These are phyloP conservation scores for Phytophthora idaei DNA, from an alignment of 352 stramenopile species.

Conservation along the genomic window DNA sequence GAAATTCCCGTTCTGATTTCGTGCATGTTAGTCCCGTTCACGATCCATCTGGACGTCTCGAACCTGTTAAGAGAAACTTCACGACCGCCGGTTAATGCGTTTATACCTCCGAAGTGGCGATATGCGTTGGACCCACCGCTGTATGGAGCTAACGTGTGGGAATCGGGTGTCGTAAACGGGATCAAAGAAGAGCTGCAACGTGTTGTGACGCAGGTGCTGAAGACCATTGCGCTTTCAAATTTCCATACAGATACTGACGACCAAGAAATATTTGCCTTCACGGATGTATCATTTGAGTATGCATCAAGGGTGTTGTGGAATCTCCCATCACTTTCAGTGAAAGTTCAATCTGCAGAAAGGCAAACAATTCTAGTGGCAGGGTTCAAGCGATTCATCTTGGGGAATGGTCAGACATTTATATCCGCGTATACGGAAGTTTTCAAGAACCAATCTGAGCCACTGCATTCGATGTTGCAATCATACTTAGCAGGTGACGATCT, in stretches of 20 bases:
- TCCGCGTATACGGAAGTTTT: slow-evolving; percentile 74
- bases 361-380: slow-evolving; percentile 67
- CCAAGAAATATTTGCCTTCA: slow-evolving; percentile 77
- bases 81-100: not conserved
- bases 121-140: slow-evolving; percentile 29
- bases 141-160: slow-evolving; percentile 12
- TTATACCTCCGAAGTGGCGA: slow-evolving; percentile 20
- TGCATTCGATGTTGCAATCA: slow-evolving; percentile 72
- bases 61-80: slow-evolving; percentile 38
- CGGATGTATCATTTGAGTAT: slow-evolving; percentile 80
- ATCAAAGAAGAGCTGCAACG: slow-evolving; percentile 59
- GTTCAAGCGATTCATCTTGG: slow-evolving; percentile 75
- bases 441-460: slow-evolving; percentile 62
- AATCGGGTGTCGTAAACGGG: slow-evolving; percentile 35
- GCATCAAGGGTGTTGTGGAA: slow-evolving; percentile 71
- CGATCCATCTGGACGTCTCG: slow-evolving; percentile 63
- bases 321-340: slow-evolving; percentile 68
- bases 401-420: slow-evolving; percentile 76
- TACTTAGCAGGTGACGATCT: slow-evolving; percentile 75
- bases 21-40: slow-evolving; percentile 79
- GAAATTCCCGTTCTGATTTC: slow-evolving; percentile 59
- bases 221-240: slow-evolving; percentile 77
- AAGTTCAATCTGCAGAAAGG: slow-evolving; percentile 42
- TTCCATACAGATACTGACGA: slow-evolving; percentile 67
- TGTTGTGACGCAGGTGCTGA: slow-evolving; percentile 67